Evolutionary conservation across 805 yeast species (phyloP), one percentile per base, ranked within the genome.

Genomic region (Ogataea zsoltii): DNA sequence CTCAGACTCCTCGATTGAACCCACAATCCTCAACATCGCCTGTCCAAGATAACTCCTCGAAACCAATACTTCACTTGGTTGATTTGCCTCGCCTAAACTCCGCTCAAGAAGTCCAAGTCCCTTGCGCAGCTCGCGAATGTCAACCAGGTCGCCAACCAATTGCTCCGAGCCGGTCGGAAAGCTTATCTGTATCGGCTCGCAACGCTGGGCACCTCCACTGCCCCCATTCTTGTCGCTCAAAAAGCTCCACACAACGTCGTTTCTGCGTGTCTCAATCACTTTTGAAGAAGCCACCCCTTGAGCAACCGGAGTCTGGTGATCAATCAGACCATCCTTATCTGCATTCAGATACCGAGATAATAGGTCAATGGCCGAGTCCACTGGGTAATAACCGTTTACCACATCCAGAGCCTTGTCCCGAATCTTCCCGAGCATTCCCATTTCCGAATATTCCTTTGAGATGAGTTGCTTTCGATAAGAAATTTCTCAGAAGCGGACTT

Each of bases 21-120:
- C 43, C 3, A 57, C 19, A 11, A 57, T 31, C 14, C 33, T 44
- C 9, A 43, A 33, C 13, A 57, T 31, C 2, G 58, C 53, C 18
- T 50, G 48, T 4, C 48, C 46, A 32, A 55, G 41, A 28, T 50
- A 49, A 21, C 36, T 42, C 14, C 42, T 48, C 26, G 48, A 45
- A n/a, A 50, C 38, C 10, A 36, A 28, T n/a, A 44, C 34, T 33
- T 46, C 44, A 16, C 41, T 13, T 14, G 16, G n/a, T 9, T 40
- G 39, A n/a, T 52, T 39, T n/a, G 50, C 51, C 21, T 51, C 53
- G 26, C 49, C 49, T 7, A 56, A 43, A 6, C 59, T 34, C 30
- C 51, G 32, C 37, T 50, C 50, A 15, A 60, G 42, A 12, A 58
- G 39, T 15, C 47, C 46, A 13, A 60, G 33, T 4, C 58, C 56